Base-by-base conservation (phyloP, 2,329 filamentous ascomycete genomes). In the Aspergillus fructus region DNA sequence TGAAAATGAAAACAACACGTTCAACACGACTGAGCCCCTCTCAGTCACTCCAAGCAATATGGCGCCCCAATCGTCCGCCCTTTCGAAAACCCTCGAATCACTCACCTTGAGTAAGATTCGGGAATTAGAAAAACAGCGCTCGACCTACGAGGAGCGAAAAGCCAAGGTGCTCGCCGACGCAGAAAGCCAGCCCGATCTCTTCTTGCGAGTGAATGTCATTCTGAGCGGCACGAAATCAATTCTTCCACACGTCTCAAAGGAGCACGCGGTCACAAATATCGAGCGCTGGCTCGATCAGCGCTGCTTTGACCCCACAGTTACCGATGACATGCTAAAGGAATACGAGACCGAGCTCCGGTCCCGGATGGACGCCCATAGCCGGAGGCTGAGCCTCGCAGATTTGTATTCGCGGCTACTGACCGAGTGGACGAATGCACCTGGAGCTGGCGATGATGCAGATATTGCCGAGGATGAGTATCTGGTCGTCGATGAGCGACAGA, bases 381-480 rank as follows among this genome's bases (percentile, higher is more conserved):
- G 70, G n/a, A 74, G 71, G 58, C 63, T 77, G 12, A 60, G 66
- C 12, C 50, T 65, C 1, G 64, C 62, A 6, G 62, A 65, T 55
- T 13, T 66, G 23, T 66, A 76, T 61, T 74, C 74, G 4, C 68
- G 70, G 8, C 65, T 78, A 12, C 55, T 77, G 45, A 76, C 72
- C 21, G 74, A 76, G 54, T 77, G 76, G 75, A 74, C 75, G 61
- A 68, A 74, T 19, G 30, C 56, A 0, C 49, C 59, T 0, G 43
- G 4, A 4, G 39, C 27, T 2, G 49, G 39, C 1, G 15, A 13
- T n/a, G 42, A 63, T 34, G 43, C 58, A 48, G 60, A 61, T 21
- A 19, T 59, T 2, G 52, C 62, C 13, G 56, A 47, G 8, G 57
- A 62, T 2, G 68, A 72, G 2, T 56, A 50, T 33, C 24, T 48